phyloP scores from a whole-genome alignment of 1,284 basidiomycete genomes.

The Ganoderma resinaceum region DNA sequence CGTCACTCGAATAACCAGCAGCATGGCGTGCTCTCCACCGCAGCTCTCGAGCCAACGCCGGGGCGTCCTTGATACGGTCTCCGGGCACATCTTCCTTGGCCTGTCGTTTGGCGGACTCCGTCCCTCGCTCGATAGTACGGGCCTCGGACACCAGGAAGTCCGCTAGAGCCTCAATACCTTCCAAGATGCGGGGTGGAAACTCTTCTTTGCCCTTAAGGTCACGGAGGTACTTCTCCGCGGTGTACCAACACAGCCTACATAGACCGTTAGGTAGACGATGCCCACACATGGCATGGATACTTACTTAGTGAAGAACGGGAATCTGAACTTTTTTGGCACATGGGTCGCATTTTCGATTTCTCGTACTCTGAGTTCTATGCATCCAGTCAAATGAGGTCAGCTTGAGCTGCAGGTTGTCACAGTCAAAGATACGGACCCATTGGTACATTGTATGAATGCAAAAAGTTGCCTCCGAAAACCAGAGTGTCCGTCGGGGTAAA shows the following conservation, averaged over 20 bases:
- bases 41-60: constrained; percentile 81
- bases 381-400: constrained; percentile 5
- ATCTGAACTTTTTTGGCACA: constrained; percentile 95
- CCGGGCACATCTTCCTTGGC: constrained; percentile 81
- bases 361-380: constrained; percentile 81
- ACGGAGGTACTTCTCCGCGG: constrained; percentile 78
- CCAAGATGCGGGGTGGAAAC: constrained; percentile 69
- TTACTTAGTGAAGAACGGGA: constrained; percentile 85
- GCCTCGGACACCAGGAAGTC: constrained; percentile 84
- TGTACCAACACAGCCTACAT: constrained; percentile 87
- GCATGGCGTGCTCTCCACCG: constrained; percentile 79
- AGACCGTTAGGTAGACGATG: background rate
- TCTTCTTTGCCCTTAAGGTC: constrained; percentile 73
- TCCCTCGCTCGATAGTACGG: constrained; percentile 69
- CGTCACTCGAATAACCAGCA: constrained; percentile 72
- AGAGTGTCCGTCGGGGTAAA: constrained; percentile 92
- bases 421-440: constrained; percentile 60
- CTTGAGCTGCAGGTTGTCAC: background rate
- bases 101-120: constrained; percentile 69
- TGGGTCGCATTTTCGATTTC: constrained; percentile 93
- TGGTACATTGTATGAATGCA: constrained; percentile 83
- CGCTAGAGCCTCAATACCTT: constrained; percentile 75
- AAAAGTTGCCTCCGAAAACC: constrained; percentile 97
- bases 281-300: constrained; percentile 31
- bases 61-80: constrained; percentile 83